Base-by-base conservation (phyloP, 1,139 yeast genomes). In the Blastobotrys capitulatus region DNA sequence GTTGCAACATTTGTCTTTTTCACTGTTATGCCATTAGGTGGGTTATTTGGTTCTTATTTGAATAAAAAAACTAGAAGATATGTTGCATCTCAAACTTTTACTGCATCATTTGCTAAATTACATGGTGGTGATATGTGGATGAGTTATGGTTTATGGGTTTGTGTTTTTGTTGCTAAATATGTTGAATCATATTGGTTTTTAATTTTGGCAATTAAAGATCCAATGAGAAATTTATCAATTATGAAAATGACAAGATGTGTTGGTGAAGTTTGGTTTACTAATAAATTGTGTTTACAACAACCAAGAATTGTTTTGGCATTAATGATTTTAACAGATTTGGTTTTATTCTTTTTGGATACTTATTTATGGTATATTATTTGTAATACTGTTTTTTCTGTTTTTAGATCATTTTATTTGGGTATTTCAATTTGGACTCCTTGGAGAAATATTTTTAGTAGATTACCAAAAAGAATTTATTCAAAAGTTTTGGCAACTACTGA, bases 361-460 rank as follows among this genome's bases (percentile, higher is more conserved):
- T 92, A 88, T 71, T 80, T 92, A 85, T 92, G 98, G 97, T 92
- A 90, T 78, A 90, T 92, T 77, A 77, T 92, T 61, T 83, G 87
- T 70, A 92, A 90, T 80, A 86, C 96, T 71, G 79, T 88, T 61
- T 89, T 87, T 79, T 90, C 97, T 54, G 89, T 92, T 64, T 97
- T 96, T 62, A 87, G 96, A 69, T 92, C 97, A 26, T 92, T 92
- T 79, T 92, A 90, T 77, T 78, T 92, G 71, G 98, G 98, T 84
- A 89, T 92, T 64, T 92, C 97, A 47, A 90, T 92, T 59, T 83
- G 90, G 77, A 92, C 98, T 49, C 98, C 98, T 55, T 92, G 98
- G 98, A 86, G 97, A 82, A 92, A 92, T 70, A 90, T 92, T 64
- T 92, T 90, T 77, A 84, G 96, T 54, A 84, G 98, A 72, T 78